phyloP scores from a whole-genome alignment of 768 basidiomycete species.

The Zangia roseola region DNA sequence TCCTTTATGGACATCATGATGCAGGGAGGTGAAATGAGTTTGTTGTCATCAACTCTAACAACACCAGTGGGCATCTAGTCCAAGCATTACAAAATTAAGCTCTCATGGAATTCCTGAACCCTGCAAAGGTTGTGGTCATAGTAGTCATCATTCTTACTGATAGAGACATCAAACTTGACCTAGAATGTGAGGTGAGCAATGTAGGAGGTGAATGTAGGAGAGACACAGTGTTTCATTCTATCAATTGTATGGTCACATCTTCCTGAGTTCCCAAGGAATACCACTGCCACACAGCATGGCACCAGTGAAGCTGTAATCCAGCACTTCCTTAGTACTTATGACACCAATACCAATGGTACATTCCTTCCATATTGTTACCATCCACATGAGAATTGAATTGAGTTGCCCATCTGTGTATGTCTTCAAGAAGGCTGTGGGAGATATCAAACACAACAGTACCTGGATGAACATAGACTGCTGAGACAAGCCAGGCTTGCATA shows the following conservation, averaged over 20 bases:
- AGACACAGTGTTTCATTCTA: slow-evolving; percentile 78
- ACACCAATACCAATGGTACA: slow-evolving; percentile 87
- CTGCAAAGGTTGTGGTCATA: slow-evolving; percentile 97
- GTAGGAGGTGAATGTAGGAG: neutral
- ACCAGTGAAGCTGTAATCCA: slow-evolving; percentile 92
- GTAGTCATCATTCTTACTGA: slow-evolving; percentile 95
- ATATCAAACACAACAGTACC: slow-evolving; percentile 98
- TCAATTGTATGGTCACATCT: slow-evolving; percentile 91
- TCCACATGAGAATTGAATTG: slow-evolving; percentile 90
- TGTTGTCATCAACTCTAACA: slow-evolving; percentile 95
- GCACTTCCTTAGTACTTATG: slow-evolving; percentile 91
- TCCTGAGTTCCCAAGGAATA: slow-evolving; percentile 92
- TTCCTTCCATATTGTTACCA: slow-evolving; percentile 97
- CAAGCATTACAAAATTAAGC: slow-evolving; percentile 72
- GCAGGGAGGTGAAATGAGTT: slow-evolving; percentile 92
- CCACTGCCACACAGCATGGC: slow-evolving; percentile 97
- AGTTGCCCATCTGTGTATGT: slow-evolving; percentile 97
- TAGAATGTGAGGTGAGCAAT: slow-evolving; percentile 24
- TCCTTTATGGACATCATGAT: slow-evolving; percentile 99
- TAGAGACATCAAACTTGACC: slow-evolving; percentile 96
- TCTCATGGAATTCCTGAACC: slow-evolving; percentile 98
- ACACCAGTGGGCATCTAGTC: slow-evolving; percentile 96
- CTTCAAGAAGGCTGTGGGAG: slow-evolving; percentile 94
- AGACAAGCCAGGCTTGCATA: slow-evolving; percentile 95
- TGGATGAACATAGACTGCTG: slow-evolving; percentile 96